Conservation (phyloP, 1,284 basidiomycete species). For the Takashimella koratensis region DNA sequence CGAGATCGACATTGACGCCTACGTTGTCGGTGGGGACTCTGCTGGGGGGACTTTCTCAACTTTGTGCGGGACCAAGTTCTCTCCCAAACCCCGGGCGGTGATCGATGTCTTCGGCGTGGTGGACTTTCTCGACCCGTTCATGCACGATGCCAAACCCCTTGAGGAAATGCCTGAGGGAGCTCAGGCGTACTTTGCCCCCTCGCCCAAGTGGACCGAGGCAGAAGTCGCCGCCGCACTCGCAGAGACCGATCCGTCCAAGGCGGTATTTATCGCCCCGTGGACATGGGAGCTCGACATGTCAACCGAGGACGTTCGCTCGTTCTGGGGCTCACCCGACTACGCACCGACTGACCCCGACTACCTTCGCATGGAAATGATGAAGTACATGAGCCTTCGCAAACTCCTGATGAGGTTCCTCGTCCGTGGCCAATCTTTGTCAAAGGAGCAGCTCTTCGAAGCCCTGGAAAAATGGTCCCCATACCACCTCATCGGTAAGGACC, state of each 20-base stretch:
- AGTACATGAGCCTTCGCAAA: slow-evolving; percentile 3
- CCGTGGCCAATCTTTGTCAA: slow-evolving; percentile 4
- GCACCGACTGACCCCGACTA: slow-evolving; percentile 8
- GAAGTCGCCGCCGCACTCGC: slow-evolving; percentile 1
- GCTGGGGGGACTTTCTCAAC: slow-evolving; percentile 23
- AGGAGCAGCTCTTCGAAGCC: slow-evolving; percentile 9
- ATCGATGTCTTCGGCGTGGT: slow-evolving; percentile 25
- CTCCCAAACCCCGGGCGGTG: slow-evolving; percentile 18
- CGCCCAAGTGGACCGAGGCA: slow-evolving; percentile 2
- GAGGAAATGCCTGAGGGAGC: not conserved
- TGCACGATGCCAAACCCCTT: not conserved
- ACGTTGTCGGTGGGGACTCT: slow-evolving; percentile 25
- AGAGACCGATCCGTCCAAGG: slow-evolving; percentile 14
- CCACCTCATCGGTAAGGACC: slow-evolving; percentile 6
- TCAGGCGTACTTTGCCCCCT: not conserved
- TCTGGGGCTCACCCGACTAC: slow-evolving; percentile 16
- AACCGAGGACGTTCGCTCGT: slow-evolving; percentile 6
- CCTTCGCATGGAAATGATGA: slow-evolving; percentile 17
- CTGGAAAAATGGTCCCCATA: slow-evolving; percentile 6
- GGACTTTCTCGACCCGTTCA: slow-evolving; percentile 15
- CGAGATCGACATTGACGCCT: slow-evolving; percentile 13
- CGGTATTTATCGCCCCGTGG: slow-evolving; percentile 9
- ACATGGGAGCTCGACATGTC: slow-evolving; percentile 16
- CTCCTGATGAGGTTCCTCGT: slow-evolving; percentile 8
- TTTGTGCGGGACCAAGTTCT: slow-evolving; percentile 9